Conservation (phyloP, 2,329 filamentous ascomycete species). For the Colletotrichum chlorophyti region DNA sequence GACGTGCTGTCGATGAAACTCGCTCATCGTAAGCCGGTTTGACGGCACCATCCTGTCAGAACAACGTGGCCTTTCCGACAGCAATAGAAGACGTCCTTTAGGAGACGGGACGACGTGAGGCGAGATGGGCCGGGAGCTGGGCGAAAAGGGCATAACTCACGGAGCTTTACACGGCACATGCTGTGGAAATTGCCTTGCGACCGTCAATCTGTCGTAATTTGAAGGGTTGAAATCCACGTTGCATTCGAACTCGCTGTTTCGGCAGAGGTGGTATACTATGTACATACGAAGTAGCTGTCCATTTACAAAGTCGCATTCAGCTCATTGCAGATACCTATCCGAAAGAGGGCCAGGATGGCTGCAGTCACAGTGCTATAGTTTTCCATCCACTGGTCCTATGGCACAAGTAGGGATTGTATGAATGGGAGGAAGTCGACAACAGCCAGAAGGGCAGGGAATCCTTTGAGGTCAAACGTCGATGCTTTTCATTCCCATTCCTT, state of each 20-base stretch:
- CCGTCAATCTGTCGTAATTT: no score
- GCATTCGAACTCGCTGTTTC: no score
- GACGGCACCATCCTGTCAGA: slow-evolving; percentile 14
- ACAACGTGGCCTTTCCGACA: slow-evolving; percentile 17
- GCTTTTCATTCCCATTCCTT: neutral
- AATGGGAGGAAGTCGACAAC: neutral
- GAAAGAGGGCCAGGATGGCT: neutral
- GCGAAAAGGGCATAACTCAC: slow-evolving; percentile 8
- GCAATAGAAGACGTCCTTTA: slow-evolving; percentile 13
- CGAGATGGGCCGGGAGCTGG: neutral
- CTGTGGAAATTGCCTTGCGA: neutral
- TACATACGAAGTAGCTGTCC: no score
- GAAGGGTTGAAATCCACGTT: no score
- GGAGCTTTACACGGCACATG: slow-evolving; percentile 14
- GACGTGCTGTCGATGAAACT: slow-evolving; percentile 21
- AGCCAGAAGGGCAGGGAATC: neutral
- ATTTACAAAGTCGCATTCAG: slow-evolving; percentile 6
- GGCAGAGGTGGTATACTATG: no score
- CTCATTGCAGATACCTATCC: slow-evolving; percentile 19
- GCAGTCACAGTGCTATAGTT: neutral
- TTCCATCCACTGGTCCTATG: neutral
- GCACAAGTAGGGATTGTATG: slow-evolving; percentile 12
- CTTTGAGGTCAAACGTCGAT: slow-evolving; percentile 9
- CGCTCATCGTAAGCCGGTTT: slow-evolving; percentile 17
- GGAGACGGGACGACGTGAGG: neutral